phyloP scores from a whole-genome alignment of 176 grass and related monocot species.

The Pontederia crassipes region DNA sequence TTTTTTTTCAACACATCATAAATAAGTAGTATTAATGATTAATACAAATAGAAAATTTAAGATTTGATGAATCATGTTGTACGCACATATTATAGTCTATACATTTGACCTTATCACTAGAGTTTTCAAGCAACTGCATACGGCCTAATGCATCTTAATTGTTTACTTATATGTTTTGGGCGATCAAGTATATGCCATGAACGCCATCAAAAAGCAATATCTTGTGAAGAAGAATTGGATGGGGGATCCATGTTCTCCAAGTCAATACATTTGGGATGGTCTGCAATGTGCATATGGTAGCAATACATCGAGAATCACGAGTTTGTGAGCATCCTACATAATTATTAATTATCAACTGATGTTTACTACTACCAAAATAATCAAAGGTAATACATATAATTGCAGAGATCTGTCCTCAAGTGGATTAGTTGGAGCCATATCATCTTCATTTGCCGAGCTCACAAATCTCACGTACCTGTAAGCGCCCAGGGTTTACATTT shows the following conservation, averaged over 20 bases:
- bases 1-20: no score
- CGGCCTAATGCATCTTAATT: no score
- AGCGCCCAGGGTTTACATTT: background rate
- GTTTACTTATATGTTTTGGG: no score
- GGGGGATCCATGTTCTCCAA: constrained; percentile 45
- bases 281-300: constrained; percentile 33
- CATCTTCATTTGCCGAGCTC: constrained; percentile 33
- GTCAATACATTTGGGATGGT: constrained; percentile 34
- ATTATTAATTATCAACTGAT: constrained; percentile 5
- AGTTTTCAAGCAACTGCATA: no score
- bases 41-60: no score
- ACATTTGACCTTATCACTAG: no score
- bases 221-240: no score
- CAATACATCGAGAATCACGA: constrained; percentile 24
- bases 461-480: constrained; percentile 38
- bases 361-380: background rate
- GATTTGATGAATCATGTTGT: no score
- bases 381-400: background rate
- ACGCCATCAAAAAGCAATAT: constrained; percentile 20
- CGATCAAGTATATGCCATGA: constrained; percentile 40
- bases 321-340: constrained; percentile 32
- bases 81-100: no score
- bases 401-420: constrained; percentile 35
- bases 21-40: no score
- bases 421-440: constrained; percentile 27